These are phyloP conservation scores for Acmispon strigosus DNA, from an alignment of 306 rosid species.

Conservation along the genomic window DNA sequence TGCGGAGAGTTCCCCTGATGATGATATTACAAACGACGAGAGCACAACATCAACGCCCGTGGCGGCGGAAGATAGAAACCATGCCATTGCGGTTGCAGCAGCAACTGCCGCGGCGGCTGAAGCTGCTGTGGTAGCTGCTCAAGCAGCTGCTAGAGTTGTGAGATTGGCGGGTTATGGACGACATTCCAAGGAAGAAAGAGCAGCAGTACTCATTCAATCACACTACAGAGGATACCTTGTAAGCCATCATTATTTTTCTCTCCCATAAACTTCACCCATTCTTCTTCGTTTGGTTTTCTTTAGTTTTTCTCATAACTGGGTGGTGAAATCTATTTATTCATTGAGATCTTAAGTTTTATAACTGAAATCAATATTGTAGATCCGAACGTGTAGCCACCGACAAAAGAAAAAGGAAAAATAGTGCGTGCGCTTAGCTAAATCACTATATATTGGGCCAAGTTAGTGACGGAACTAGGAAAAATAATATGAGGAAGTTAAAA, in stretches of 20 bases:
- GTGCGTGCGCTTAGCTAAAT: too few species aligned
- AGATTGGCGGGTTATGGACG: slow-evolving; percentile 73
- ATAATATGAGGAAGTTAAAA: too few species aligned
- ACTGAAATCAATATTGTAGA: too few species aligned
- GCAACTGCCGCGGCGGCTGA: slow-evolving; percentile 51
- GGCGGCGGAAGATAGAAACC: slow-evolving; percentile 43
- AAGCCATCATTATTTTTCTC: slow-evolving; percentile 2
- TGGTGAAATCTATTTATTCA: too few species aligned
- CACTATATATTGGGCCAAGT: too few species aligned
- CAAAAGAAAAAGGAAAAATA: too few species aligned
- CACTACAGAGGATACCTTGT: slow-evolving; percentile 90
- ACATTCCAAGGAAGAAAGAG: slow-evolving; percentile 61
- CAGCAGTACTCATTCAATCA: slow-evolving; percentile 84
- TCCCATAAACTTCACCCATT: too few species aligned
- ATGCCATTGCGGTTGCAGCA: slow-evolving; percentile 67
- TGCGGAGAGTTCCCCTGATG: slow-evolving; percentile 59
- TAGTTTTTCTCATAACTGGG: too few species aligned
- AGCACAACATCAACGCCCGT: slow-evolving; percentile 51
- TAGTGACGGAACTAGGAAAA: too few species aligned
- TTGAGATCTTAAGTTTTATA: too few species aligned
- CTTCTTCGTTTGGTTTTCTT: not conserved
- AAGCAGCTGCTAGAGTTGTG: slow-evolving; percentile 86
- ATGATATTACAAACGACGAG: slow-evolving; percentile 42
- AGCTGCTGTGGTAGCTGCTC: slow-evolving; percentile 75
- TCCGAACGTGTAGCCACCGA: too few species aligned